Conservation (phyloP, 2,329 filamentous ascomycete species). For the Lojkania enalia region DNA sequence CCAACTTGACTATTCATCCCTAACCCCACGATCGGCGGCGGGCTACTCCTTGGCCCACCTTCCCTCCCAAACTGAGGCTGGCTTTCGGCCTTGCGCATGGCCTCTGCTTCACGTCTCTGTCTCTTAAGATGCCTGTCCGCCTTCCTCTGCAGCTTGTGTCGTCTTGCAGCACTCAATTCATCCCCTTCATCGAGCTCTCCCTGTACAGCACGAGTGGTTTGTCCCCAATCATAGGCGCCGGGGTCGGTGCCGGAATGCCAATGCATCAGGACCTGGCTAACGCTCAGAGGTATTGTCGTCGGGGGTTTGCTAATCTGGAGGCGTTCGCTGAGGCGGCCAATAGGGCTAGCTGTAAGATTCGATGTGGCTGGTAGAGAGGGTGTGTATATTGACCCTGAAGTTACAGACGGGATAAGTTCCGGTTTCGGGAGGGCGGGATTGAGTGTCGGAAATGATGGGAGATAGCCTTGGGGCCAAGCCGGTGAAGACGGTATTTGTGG, state of each 20-base stretch:
- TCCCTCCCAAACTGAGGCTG: slow-evolving; percentile 19
- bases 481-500: slow-evolving; percentile 1
- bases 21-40: slow-evolving; percentile 21
- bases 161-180: slow-evolving; percentile 41
- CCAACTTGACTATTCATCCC: slow-evolving; percentile 29
- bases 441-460: slow-evolving; percentile 7
- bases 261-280: slow-evolving; percentile 46
- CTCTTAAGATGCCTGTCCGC: slow-evolving; percentile 47
- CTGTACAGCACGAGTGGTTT: slow-evolving; percentile 32
- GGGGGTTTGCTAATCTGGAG: slow-evolving; percentile 37
- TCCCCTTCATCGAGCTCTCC: slow-evolving; percentile 37
- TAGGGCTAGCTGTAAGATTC: slow-evolving; percentile 14
- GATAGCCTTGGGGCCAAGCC: slow-evolving; percentile 1
- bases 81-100: slow-evolving; percentile 18
- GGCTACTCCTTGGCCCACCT: slow-evolving; percentile 28
- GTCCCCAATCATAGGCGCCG: slow-evolving; percentile 46
- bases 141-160: slow-evolving; percentile 42
- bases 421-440: slow-evolving; percentile 15
- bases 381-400: too few relatives aligned
- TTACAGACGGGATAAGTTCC: slow-evolving; percentile 25
- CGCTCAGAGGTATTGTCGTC: slow-evolving; percentile 32
- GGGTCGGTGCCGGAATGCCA: slow-evolving; percentile 47
- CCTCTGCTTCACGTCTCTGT: slow-evolving; percentile 45
- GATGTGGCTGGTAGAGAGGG: slow-evolving; percentile 4
- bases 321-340: slow-evolving; percentile 43